Percentiles rank a stretch among this genome's conserved stretches.
These are phyloP conservation scores for Cladosporium halotolerans DNA, from an alignment of 2,329 filamentous ascomycete species.

Conservation along the genomic window DNA sequence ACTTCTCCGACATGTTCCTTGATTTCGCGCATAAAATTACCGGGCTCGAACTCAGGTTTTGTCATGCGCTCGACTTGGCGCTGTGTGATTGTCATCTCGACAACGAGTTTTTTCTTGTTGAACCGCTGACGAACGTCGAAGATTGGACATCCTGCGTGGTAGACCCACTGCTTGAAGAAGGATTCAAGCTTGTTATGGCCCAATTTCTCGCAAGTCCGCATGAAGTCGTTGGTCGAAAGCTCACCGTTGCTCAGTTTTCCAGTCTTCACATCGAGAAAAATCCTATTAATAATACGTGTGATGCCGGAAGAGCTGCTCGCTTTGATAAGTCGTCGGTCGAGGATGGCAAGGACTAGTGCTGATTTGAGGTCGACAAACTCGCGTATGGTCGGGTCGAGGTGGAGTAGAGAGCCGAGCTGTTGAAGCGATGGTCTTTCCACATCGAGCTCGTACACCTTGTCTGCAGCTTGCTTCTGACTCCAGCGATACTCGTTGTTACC, in stretches of 20 bases:
- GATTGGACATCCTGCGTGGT: constrained; percentile 78
- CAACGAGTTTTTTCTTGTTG: constrained; percentile 94
- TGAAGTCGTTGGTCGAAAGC: constrained; percentile 72
- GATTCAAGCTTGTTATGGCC: constrained; percentile 79
- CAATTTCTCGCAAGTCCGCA: constrained; percentile 78
- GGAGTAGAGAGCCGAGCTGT: constrained; percentile 69
- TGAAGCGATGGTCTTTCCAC: constrained; percentile 74
- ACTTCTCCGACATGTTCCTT: constrained; percentile 72
- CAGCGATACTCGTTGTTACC: constrained; percentile 94
- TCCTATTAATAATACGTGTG: constrained; percentile 74
- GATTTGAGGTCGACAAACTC: constrained; percentile 91
- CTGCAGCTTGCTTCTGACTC: constrained; percentile 76
- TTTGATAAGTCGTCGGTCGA: constrained; percentile 87
- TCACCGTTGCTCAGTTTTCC: constrained; percentile 65
- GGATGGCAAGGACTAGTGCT: constrained; percentile 82
- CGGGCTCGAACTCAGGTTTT: constrained; percentile 57
- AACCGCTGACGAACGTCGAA: constrained; percentile 85
- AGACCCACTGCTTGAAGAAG: constrained; percentile 93
- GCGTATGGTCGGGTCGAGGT: constrained; percentile 75
- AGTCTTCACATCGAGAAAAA: constrained; percentile 80
- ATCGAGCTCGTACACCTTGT: constrained; percentile 75
- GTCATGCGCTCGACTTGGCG: constrained; percentile 55
- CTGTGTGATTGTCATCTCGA: constrained; percentile 85
- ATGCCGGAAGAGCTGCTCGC: constrained; percentile 78
- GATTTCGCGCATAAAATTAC: constrained; percentile 75